Percentiles rank a stretch among this genome's conserved stretches.
Conservation (phyloP, 768 basidiomycete species). For the Boletus insuetus region DNA sequence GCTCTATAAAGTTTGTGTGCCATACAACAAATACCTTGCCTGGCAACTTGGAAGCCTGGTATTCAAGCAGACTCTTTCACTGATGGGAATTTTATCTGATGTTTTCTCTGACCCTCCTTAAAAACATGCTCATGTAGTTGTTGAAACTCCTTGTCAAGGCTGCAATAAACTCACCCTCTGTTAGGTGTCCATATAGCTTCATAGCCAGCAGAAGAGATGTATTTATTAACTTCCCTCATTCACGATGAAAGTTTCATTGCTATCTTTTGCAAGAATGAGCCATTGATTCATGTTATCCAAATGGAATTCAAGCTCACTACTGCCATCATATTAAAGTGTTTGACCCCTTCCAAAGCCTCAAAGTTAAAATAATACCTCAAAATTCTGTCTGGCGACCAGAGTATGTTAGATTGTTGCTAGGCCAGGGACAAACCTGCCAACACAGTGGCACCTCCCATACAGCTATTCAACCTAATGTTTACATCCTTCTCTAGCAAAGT, state of each 20-base stretch:
- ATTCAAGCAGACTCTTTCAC: background rate
- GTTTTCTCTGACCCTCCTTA: background rate
- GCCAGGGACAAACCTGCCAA: background rate
- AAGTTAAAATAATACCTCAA: background rate
- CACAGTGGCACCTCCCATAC: constrained; percentile 9
- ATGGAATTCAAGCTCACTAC: background rate
- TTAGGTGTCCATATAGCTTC: background rate
- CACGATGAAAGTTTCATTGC: background rate
- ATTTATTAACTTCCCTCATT: background rate
- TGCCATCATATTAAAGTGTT: background rate
- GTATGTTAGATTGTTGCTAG: constrained; percentile 17
- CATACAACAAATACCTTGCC: background rate
- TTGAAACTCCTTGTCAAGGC: background rate
- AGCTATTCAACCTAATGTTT: constrained; percentile 26
- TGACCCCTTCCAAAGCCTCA: constrained; percentile 10
- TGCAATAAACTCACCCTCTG: background rate
- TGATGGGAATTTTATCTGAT: background rate
- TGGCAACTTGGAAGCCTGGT: background rate
- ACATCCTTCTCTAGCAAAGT: constrained; percentile 24
- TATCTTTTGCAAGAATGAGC: background rate
- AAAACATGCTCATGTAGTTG: background rate
- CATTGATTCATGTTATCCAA: background rate
- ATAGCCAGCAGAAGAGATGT: background rate
- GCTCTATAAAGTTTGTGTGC: too few relatives aligned
- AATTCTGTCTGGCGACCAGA: background rate